phyloP scores from a whole-genome alignment of 2,329 filamentous ascomycete genomes.

The Plectosphaerella sp. region DNA sequence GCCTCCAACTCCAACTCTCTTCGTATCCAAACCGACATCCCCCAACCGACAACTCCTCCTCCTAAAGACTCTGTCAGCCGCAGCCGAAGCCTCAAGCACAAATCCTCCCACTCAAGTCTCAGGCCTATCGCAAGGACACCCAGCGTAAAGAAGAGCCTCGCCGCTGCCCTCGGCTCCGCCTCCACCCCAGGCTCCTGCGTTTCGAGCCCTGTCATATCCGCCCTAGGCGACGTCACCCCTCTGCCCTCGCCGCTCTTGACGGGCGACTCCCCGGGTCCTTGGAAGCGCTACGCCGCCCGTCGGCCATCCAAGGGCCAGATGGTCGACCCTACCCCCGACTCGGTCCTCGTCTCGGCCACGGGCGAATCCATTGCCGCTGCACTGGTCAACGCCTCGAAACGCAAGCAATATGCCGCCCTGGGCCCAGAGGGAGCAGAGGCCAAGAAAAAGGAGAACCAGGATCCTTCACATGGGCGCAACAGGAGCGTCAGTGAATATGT shows the following conservation, averaged over 20 bases:
- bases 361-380: slow-evolving; percentile 49
- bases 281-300: slow-evolving; percentile 50
- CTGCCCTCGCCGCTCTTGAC: slow-evolving; percentile 70
- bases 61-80: slow-evolving; percentile 22
- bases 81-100: slow-evolving; percentile 26
- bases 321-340: slow-evolving; percentile 31
- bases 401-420: slow-evolving; percentile 51
- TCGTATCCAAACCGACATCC: slow-evolving; percentile 32
- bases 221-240: slow-evolving; percentile 75
- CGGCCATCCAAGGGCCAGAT: slow-evolving; percentile 42
- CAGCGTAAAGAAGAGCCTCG: slow-evolving; percentile 54
- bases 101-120: slow-evolving; percentile 40
- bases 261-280: slow-evolving; percentile 61
- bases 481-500: slow-evolving; percentile 86
- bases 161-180: slow-evolving; percentile 40
- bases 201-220: slow-evolving; percentile 70
- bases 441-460: slow-evolving; percentile 12
- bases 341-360: slow-evolving; percentile 44
- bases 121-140: slow-evolving; percentile 53
- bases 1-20: slow-evolving; percentile 26
- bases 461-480: slow-evolving; percentile 47
- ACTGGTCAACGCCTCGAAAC: slow-evolving; percentile 47
- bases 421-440: slow-evolving; percentile 22
- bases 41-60: slow-evolving; percentile 10
- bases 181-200: slow-evolving; percentile 62